phyloP scores from a whole-genome alignment of 2,329 filamentous ascomycete genomes.

The Pezizomycotina sp. region DNA sequence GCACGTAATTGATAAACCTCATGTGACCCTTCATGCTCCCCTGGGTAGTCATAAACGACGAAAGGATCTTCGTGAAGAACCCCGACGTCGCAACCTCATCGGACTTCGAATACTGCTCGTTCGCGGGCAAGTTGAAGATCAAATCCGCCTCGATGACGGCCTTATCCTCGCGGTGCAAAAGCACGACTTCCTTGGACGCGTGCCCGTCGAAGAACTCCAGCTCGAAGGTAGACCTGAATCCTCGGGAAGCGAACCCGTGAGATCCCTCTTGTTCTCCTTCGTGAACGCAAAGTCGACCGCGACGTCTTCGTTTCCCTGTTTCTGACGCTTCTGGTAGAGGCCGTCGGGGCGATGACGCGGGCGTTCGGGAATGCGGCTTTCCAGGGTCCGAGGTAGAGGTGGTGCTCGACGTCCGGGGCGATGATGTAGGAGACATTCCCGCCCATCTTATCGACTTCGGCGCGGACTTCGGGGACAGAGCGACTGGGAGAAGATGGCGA shows the following conservation, averaged over 20 bases:
- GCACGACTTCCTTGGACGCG: constrained; percentile 72
- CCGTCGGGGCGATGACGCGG: constrained; percentile 65
- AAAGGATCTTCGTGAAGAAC: constrained; percentile 39
- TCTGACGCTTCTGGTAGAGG: constrained; percentile 63
- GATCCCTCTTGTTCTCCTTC: constrained; percentile 35
- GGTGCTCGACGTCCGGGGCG: constrained; percentile 80
- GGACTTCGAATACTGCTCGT: constrained; percentile 60
- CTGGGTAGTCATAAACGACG: constrained; percentile 42
- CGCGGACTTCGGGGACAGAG: constrained; percentile 57
- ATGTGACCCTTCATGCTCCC: constrained; percentile 56
- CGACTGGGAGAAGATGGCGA: constrained; percentile 84
- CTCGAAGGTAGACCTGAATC: constrained; percentile 75
- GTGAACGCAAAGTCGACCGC: constrained; percentile 53
- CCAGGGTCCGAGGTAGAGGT: constrained; percentile 85
- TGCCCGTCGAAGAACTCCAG: constrained; percentile 69
- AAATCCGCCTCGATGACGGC: constrained; percentile 81
- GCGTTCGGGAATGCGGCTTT: constrained; percentile 60
- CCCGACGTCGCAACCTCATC: constrained; percentile 40
- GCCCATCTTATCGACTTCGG: constrained; percentile 45
- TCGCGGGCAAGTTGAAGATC: constrained; percentile 76
- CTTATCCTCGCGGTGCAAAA: constrained; percentile 55
- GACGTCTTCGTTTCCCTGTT: constrained; percentile 38
- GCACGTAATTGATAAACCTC: constrained; percentile 64
- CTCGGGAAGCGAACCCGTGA: constrained; percentile 42
- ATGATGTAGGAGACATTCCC: constrained; percentile 67